Conservation (phyloP, 1,139 yeast genomes). For the Magnusiomyces magnusii region DNA sequence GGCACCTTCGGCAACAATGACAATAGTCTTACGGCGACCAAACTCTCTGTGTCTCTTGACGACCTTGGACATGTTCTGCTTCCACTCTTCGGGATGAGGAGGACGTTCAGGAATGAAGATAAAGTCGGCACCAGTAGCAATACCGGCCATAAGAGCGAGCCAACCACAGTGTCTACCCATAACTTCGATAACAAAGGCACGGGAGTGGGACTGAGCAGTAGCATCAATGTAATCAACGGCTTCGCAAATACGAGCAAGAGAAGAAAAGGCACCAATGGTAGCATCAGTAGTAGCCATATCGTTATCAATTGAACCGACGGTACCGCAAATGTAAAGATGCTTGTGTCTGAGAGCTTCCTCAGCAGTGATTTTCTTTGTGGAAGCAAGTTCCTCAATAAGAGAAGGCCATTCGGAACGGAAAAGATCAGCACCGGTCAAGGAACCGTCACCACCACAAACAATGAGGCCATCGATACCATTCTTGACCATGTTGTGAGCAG, state of each 20-base stretch:
- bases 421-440: conserved; percentile 93
- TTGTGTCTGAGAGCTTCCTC: conserved; percentile 54
- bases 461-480: conserved; percentile 92
- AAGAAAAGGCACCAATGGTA: conserved; percentile 93
- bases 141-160: conserved; percentile 95
- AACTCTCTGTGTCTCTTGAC: conserved; percentile 70
- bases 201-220: conserved; percentile 92
- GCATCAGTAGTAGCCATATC: conserved; percentile 97
- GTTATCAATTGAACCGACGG: conserved; percentile 95
- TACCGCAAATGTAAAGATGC: conserved; percentile 82
- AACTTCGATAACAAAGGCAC: conserved; percentile 96
- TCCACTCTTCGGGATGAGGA: conserved; percentile 61
- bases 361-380: conserved; percentile 45
- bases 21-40: conserved; percentile 92
- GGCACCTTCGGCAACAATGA: conserved; percentile 97
- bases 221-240: conserved; percentile 95
- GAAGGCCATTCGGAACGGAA: conserved; percentile 95
- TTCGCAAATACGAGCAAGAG: conserved; percentile 87
- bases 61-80: conserved; percentile 51
- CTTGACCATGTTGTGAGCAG: conserved; percentile 74
- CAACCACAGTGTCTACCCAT: conserved; percentile 99
- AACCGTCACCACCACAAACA: conserved; percentile 99
- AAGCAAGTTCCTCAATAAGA: conserved; percentile 60
- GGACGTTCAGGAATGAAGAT: conserved; percentile 91
- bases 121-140: conserved; percentile 92